Evolutionary conservation across 179 eudicot genomes (phyloP).

Genomic region (Beta lomatogona): DNA sequence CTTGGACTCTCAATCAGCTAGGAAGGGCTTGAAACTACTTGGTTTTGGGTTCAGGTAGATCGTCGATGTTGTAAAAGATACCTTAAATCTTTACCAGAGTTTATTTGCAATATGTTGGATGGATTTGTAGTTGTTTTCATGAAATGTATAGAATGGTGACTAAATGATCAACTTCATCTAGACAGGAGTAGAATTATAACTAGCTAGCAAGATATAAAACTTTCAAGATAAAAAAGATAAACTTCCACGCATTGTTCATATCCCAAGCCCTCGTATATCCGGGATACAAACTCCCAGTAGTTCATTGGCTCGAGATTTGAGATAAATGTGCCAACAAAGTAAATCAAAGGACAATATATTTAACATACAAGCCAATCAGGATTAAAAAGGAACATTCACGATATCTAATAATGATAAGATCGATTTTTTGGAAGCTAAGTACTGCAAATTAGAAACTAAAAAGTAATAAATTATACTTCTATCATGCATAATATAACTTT

Average conservation of each 20-base stretch:
- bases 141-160: neutral
- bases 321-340: slow-evolving; percentile 71
- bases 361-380: slow-evolving; percentile 6
- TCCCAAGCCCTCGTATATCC: slow-evolving; percentile 70
- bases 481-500: too few relatives aligned
- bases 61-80: neutral
- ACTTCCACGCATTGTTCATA: slow-evolving; percentile 61
- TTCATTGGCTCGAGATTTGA: slow-evolving; percentile 73
- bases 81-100: too few relatives aligned
- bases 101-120: neutral
- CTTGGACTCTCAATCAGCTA: slow-evolving; percentile 62
- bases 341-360: slow-evolving; percentile 13
- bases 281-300: slow-evolving; percentile 68
- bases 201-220: neutral
- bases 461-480: too few relatives aligned
- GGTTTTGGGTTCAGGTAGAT: slow-evolving; percentile 91
- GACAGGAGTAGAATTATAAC: neutral
- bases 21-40: slow-evolving; percentile 83
- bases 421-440: too few relatives aligned
- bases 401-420: neutral
- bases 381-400: slow-evolving; percentile 3
- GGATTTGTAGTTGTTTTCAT: neutral
- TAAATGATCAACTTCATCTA: neutral
- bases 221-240: neutral
- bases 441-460: too few relatives aligned